Evolutionary conservation across 1,284 basidiomycete genomes (phyloP), one percentile per base, ranked within the genome.

Genomic region (Dichomitus squalens): DNA sequence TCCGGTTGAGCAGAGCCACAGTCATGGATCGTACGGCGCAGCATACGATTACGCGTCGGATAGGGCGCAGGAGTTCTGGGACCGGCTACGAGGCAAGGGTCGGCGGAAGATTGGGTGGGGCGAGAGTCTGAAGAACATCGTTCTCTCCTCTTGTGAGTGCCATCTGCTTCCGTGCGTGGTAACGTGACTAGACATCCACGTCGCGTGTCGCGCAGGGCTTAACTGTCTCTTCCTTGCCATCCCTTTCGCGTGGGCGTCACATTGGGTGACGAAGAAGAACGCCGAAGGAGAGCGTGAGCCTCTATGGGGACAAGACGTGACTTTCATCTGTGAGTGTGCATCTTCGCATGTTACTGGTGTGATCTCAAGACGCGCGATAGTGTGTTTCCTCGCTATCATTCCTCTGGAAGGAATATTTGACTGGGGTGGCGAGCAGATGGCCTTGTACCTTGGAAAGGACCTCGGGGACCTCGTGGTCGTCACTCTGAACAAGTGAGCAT

Each of bases 221-320:
- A 39, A 41, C 7, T 29, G 36, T 23, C 35, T 53, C 3, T 51
- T 88, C 20, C 16, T 88, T 1, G 77, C 84, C 63, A 76, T 88
- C 4, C 87, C 87, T 0, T 60, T 88, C 35, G 83, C 86, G 7
- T 90, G 87, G 87, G 77, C 74, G 2, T 75, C 80, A 0, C 83
- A 87, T 65, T 87, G 83, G 53, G 57, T 47, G 7, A 18, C 31
- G 29, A 12, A 47, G 7, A 18, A 36, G 44, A 12, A 47, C 12
- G 27, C 29, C 18, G 29, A 47, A 12, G 44, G 44, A 18, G 31
- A 33, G 44, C 20, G 14, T 7, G 44, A 47, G 31, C 29, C 27
- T 12, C 29, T 47, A 5, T 65, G 52, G 55, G 64, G 64, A 12
- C 64, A 68, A 52, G 38, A 74, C 67, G n/a, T 58, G 33, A 57